A percentile compares a stretch with the other conserved stretches of the same genome.
Evolutionary conservation across 257 asterid genomes (phyloP).

Genomic region (Jasminum sambac): DNA sequence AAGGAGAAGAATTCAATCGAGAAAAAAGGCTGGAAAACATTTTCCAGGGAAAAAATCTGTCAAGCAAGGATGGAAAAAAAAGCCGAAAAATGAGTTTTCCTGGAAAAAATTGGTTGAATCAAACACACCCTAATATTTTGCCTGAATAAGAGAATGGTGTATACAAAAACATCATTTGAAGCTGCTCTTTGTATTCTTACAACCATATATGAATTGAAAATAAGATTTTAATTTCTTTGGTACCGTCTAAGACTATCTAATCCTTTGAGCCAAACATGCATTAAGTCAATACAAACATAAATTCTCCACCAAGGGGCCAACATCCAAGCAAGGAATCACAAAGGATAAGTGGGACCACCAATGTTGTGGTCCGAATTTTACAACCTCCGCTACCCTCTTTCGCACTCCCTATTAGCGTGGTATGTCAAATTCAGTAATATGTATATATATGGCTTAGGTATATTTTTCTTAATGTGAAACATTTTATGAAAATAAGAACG

Average conservation of each 20-base stretch:
- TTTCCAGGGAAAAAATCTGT: too few species aligned
- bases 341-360: slow-evolving; percentile 55
- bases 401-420: too few species aligned
- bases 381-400: background rate
- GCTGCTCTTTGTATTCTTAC: background rate
- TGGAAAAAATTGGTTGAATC: too few species aligned
- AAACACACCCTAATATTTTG: too few species aligned
- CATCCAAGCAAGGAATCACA: slow-evolving; percentile 14
- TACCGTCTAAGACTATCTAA: background rate
- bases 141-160: background rate
- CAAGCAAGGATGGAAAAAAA: too few species aligned
- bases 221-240: slow-evolving; percentile 19
- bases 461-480: too few species aligned
- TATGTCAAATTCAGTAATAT: too few species aligned
- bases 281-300: background rate
- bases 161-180: background rate
- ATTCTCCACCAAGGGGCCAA: background rate
- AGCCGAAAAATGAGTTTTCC: too few species aligned
- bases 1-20: too few species aligned
- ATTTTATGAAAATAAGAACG: too few species aligned
- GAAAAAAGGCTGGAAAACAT: too few species aligned
- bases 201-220: slow-evolving; percentile 13
- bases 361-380: slow-evolving; percentile 35
- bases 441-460: too few species aligned
- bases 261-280: background rate